Base-by-base conservation (phyloP, 148 eudicot species). In the Vaccinium myrtillus region DNA sequence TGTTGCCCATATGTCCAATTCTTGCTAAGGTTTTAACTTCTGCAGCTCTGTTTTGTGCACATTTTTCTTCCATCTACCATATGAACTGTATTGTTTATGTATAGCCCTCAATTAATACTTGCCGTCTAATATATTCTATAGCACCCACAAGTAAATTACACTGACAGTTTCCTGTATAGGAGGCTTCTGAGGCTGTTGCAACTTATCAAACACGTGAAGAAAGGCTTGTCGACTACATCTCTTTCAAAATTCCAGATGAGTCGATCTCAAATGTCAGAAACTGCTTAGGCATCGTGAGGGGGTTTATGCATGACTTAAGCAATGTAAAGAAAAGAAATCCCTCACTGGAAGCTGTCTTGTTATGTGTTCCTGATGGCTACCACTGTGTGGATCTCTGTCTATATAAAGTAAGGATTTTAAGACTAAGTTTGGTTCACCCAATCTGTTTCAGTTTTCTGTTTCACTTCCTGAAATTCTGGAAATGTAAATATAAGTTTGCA, bases 371-470 rank as follows among this genome's bases (percentile, higher is more conserved):
- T 77, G 93, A 91, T 81, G 94, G 89, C 87, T 94, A 91, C 88
- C 86, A 89, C 48, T 97, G 99, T 84, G 92, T 94, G 83, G 98
- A 97, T 89, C 89, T 97, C 69, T 95, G 94, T 81, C 94, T 95
- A 18, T 97, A 97, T 88, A 97, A 97, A 85, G 99, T 97, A 90
- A 71, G 69, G 49, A n/a, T 67, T 65, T 81, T 73, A 23, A 76
- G 59, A 58, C 18, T 55, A 16, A 36, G 1, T n/a, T 67, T 2
- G 3, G 74, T 27, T 69, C 74, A 69, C 74, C 15, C 74, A 69
- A 12, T 13, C 74, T 13, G 5, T 69, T 69, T 30, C 18, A 13
- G 74, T 69, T 69, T 69, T 69, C 14, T 69, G 43, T 69, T 69
- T 30, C 18, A n/a, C 23, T 65, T 65, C 25, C 14, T 8, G 5